Base-by-base conservation (phyloP, 176 grass and related monocot genomes). In the Bothriochloa decipiens region DNA sequence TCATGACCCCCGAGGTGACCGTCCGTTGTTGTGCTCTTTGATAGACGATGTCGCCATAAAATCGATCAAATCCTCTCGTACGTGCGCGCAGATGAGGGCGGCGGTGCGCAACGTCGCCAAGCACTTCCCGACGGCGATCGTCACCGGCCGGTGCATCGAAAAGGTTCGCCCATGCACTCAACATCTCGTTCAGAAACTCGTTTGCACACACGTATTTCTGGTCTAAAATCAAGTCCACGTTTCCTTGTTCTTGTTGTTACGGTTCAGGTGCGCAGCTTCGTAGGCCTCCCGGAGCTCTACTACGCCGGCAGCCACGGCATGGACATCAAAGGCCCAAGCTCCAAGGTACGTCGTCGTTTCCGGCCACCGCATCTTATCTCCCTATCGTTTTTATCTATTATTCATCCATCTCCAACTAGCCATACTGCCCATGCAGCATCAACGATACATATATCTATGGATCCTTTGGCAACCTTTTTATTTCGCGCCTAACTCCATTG, bases 231-330 rank as follows among this genome's bases (percentile, higher is more conserved):
- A 37, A 26, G 27, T 49, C 6, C 18, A 50, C 16, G 27, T 49
- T 26, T 39, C 10, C 26, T 57, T 80, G 13, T 40, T 50, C 5
- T 60, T 80, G 8, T 20, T 53, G 27, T 45, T 28, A 12, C 26
- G 25, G 28, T 26, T 55, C 82, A 93, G 91, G 94, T 97, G 28
- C 81, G 80, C 28, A 72, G 68, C 58, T 96, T 99, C 70, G 90
- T 99, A 3, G 87, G 85, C 70, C 86, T 99, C 20, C 61, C 93
- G 11, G 97, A 99, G 78, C 72, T 99, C 58, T 94, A 96, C 86
- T 99, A 99, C 75, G 97, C 97, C 22, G 97, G 96, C 32, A 96
- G 93, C 86, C 97, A 99, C 57, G 97, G 97, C 72, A 99, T 99
- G 97, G 97, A 99, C 77, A 99, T 99, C 84, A 97, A 91, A 81